Conservation (phyloP, 1,284 basidiomycete species). For the Filobasidium uniguttulatum region DNA sequence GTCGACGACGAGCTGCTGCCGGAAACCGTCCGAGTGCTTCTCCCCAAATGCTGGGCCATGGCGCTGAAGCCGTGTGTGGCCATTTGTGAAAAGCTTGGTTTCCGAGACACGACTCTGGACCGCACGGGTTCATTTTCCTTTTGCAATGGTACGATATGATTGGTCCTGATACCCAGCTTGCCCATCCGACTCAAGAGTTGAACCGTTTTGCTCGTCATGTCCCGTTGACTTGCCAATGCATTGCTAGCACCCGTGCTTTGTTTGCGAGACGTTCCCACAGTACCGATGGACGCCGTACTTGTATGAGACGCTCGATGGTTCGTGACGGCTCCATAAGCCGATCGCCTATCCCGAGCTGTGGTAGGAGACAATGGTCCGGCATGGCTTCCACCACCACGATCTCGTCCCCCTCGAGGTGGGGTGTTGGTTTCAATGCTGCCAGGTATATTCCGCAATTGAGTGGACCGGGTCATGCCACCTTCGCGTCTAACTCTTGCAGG, state of each 20-base stretch:
- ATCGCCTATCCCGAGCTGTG: no score
- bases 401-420: not conserved
- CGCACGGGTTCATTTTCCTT: not conserved
- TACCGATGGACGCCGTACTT: not conserved
- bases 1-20: not conserved
- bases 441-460: no score
- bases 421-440: not conserved
- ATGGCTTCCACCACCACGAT: not conserved
- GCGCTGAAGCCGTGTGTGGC: not conserved
- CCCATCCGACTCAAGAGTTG: not conserved
- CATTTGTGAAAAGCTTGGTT: not conserved
- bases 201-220: not conserved
- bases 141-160: not conserved
- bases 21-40: not conserved
- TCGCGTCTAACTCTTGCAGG: not conserved
- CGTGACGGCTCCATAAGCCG: not conserved
- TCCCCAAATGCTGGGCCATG: not conserved
- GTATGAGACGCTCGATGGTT: not conserved
- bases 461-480: no score
- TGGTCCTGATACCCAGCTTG: not conserved
- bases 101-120: not conserved
- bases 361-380: no score
- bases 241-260: not conserved
- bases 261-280: not conserved
- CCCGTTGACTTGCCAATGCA: not conserved